phyloP scores from a whole-genome alignment of 352 stramenopile species.

The Pythium apleroticum region DNA sequence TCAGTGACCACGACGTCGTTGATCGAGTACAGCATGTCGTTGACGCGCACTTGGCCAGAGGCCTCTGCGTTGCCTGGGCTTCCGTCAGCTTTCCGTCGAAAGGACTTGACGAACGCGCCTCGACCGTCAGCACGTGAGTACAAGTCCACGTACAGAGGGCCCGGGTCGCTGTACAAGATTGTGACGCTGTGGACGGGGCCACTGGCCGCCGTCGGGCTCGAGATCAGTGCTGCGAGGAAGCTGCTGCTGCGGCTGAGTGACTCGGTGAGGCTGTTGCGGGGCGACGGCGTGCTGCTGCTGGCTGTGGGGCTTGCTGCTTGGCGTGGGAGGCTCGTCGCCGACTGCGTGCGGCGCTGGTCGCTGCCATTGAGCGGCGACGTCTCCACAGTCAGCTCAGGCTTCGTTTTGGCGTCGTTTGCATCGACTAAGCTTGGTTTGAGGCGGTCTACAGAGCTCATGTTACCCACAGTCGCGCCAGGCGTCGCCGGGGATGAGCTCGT shows the following conservation, averaged over 20 bases:
- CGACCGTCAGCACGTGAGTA: conserved; percentile 69
- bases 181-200: conserved; percentile 34
- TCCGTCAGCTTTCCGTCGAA: conserved; percentile 60
- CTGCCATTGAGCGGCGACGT: neutral
- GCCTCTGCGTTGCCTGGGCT: conserved; percentile 56
- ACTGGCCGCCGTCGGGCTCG: conserved; percentile 24
- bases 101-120: conserved; percentile 72
- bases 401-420: neutral
- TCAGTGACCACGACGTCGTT: conserved; percentile 60
- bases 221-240: conserved; percentile 40
- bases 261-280: conserved; percentile 30
- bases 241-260: conserved; percentile 43
- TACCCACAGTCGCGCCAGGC: neutral
- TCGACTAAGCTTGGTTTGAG: neutral
- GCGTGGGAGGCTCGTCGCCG: conserved; percentile 35
- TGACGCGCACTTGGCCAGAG: conserved; percentile 47
- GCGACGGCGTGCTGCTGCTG: conserved; percentile 26
- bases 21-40: conserved; percentile 72
- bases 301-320: conserved; percentile 7
- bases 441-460: neutral
- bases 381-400: neutral
- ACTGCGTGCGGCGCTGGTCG: conserved; percentile 56
- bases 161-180: conserved; percentile 51
- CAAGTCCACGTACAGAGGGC: conserved; percentile 69
- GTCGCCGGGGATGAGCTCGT: neutral